Conservation (phyloP, 2,329 filamentous ascomycete genomes). For the Microascus cirrosus region DNA sequence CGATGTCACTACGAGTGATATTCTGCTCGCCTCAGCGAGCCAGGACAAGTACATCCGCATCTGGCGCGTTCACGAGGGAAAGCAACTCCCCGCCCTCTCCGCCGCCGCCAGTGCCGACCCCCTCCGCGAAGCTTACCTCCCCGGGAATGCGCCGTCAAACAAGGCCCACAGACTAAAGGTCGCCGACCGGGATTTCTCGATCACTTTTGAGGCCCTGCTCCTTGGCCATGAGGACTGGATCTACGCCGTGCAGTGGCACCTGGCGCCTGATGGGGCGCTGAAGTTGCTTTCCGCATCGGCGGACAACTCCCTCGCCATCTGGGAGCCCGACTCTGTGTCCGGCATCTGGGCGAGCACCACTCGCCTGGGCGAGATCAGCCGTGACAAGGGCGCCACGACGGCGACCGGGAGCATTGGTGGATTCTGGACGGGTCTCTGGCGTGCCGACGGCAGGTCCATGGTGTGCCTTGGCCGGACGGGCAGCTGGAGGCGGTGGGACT, state of each 20-base stretch:
- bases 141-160: conserved; percentile 70
- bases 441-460: conserved; percentile 51
- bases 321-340: conserved; percentile 73
- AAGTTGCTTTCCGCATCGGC: conserved; percentile 84
- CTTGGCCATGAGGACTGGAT: conserved; percentile 98
- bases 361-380: conserved; percentile 83
- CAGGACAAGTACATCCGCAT: conserved; percentile 96
- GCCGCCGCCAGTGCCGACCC: conserved; percentile 43
- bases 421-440: conserved; percentile 92
- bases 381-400: conserved; percentile 90
- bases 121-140: conserved; percentile 43
- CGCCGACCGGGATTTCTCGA: conserved; percentile 52
- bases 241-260: conserved; percentile 73
- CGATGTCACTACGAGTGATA: conserved; percentile 41
- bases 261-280: conserved; percentile 20
- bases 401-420: conserved; percentile 92
- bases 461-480: conserved; percentile 82
- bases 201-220: conserved; percentile 88
- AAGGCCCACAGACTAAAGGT: conserved; percentile 71
- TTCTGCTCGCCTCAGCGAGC: conserved; percentile 83
- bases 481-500: conserved; percentile 82
- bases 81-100: conserved; percentile 47
- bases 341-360: conserved; percentile 86
- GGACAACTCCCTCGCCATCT: conserved; percentile 88
- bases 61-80: conserved; percentile 72